A percentile compares a stretch with the other conserved stretches of the same genome.
Conservation (phyloP, 140 eudicot species). For the Anethum foeniculum region DNA sequence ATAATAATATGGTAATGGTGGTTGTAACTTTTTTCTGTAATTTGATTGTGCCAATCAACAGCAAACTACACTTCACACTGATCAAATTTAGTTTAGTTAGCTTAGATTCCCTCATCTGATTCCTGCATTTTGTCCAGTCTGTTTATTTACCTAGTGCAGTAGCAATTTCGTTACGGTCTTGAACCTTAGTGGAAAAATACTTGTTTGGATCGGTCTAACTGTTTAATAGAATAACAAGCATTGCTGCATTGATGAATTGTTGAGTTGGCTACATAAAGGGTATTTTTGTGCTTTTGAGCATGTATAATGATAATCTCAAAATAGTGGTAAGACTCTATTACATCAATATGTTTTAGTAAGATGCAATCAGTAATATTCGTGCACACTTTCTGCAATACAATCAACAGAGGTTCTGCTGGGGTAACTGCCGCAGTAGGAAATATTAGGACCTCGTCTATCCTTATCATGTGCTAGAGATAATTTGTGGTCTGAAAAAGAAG, state of each 20-base stretch:
- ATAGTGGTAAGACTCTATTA: not conserved
- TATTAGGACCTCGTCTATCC: not conserved
- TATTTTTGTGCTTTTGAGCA: not conserved
- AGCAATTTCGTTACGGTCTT: not conserved
- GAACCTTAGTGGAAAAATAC: not conserved
- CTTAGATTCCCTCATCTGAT: too few species aligned
- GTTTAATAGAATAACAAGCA: not conserved
- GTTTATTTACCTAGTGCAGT: too few species aligned
- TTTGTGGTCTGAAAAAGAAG: not conserved
- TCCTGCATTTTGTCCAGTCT: too few species aligned
- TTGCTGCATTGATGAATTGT: not conserved
- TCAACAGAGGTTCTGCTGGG: not conserved
- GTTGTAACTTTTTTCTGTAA: not conserved
- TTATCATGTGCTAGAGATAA: not conserved
- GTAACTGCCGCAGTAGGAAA: not conserved
- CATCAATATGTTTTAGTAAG: not conserved
- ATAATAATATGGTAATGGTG: not conserved
- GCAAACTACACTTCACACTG: not conserved
- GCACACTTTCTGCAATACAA: not conserved
- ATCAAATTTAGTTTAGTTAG: not conserved
- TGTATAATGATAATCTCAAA: not conserved
- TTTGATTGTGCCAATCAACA: not conserved
- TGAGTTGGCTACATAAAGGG: not conserved
- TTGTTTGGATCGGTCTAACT: not conserved
- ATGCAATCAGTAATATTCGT: not conserved